These are phyloP conservation scores for Noccaea bulbosa DNA, from an alignment of 345 rosid species.

Conservation along the genomic window DNA sequence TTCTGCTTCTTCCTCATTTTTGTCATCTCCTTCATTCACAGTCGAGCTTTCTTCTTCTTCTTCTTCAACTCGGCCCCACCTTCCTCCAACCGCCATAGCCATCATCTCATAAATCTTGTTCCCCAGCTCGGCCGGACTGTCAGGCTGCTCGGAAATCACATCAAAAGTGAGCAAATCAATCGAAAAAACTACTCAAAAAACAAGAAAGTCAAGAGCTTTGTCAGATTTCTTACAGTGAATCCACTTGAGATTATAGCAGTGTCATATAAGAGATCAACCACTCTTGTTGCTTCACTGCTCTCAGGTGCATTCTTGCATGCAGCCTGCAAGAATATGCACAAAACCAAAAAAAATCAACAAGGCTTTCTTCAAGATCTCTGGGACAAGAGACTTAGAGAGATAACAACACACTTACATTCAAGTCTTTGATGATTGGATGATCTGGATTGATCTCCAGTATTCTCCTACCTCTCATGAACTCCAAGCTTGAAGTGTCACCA, in stretches of 20 bases:
- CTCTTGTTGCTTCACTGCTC: slow-evolving; percentile 83
- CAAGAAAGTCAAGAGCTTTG: not conserved
- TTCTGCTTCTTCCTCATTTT: slow-evolving; percentile 56
- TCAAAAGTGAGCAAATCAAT: not conserved
- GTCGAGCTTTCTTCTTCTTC: slow-evolving; percentile 43
- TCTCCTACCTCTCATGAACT: slow-evolving; percentile 98
- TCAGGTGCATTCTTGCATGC: slow-evolving; percentile 94
- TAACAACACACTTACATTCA: slow-evolving; percentile 56
- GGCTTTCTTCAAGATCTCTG: not conserved
- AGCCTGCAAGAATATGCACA: slow-evolving; percentile 55
- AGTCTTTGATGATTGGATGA: slow-evolving; percentile 88
- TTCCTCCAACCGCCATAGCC: slow-evolving; percentile 96
- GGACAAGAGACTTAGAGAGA: not conserved
- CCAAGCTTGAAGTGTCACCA: slow-evolving; percentile 94
- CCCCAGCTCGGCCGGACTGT: slow-evolving; percentile 92
- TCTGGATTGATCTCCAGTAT: slow-evolving; percentile 92
- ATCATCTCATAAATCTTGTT: slow-evolving; percentile 98
- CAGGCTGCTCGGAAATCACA: slow-evolving; percentile 66
- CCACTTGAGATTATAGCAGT: slow-evolving; percentile 97
- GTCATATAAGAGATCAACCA: slow-evolving; percentile 85
- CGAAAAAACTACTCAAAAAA: not conserved
- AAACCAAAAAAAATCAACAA: not conserved
- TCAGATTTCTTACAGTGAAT: slow-evolving; percentile 64
- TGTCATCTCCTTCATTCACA: slow-evolving; percentile 25
- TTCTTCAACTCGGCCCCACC: slow-evolving; percentile 89